These are phyloP conservation scores for Cryptosporidium sp. DNA, from an alignment of 169 alveolate genomes.

Conservation along the genomic window DNA sequence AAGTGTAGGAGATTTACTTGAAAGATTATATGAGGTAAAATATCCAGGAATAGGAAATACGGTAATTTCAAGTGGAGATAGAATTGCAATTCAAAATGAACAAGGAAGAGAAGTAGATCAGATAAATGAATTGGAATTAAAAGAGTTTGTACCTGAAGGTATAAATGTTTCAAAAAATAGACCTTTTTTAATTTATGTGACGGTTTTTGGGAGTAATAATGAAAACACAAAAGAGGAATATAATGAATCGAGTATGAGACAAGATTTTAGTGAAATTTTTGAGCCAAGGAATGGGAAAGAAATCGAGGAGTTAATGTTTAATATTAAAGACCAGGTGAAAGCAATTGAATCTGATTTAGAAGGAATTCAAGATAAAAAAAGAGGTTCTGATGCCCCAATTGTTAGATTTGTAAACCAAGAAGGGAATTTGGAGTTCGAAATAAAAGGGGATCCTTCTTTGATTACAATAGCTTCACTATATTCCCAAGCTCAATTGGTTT, in stretches of 20 bases:
- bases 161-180: constrained; percentile 10
- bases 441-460: constrained; percentile 35
- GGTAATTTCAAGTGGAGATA: not conserved
- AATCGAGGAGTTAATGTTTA: not conserved
- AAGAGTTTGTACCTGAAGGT: constrained; percentile 10
- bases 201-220: not conserved
- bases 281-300: constrained; percentile 16
- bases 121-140: not conserved
- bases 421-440: not conserved
- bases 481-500: constrained; percentile 53
- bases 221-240: not conserved
- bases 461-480: constrained; percentile 44
- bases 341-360: not conserved
- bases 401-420: constrained; percentile 9
- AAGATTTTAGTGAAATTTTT: constrained; percentile 18
- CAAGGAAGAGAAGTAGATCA: constrained; percentile 24
- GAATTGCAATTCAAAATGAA: constrained; percentile 20
- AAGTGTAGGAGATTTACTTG: constrained; percentile 3
- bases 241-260: constrained; percentile 1
- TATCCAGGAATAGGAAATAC: not conserved
- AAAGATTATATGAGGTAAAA: not conserved
- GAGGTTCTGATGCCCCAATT: not conserved
- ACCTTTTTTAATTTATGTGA: constrained; percentile 29
- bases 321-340: not conserved
- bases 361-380: not conserved